Evolutionary conservation across 169 alveolate genomes (phyloP).

Genomic region (Plasmodium coatneyi): DNA sequence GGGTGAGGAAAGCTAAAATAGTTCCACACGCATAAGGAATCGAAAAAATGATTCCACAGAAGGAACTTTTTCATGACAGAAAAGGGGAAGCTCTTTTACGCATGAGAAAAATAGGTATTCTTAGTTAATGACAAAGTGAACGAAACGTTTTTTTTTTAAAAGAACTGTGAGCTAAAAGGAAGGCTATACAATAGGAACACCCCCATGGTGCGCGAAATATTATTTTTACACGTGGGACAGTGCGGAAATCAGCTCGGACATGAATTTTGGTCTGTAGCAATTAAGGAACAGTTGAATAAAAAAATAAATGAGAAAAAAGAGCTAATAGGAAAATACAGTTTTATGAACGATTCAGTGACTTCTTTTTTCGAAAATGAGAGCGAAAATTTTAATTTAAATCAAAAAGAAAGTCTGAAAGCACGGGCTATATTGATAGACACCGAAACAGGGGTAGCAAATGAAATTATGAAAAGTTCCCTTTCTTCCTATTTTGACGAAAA

Average conservation of each 20-base stretch:
- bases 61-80: not conserved
- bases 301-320: slow-evolving; percentile 74
- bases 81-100: not conserved
- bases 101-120: not conserved
- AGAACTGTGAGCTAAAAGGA: not conserved
- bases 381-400: slow-evolving; percentile 80
- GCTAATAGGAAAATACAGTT: slow-evolving; percentile 16
- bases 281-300: slow-evolving; percentile 89
- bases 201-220: slow-evolving; percentile 92
- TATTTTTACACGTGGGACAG: slow-evolving; percentile 93
- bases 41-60: not conserved
- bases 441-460: slow-evolving; percentile 97
- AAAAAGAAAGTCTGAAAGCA: slow-evolving; percentile 86
- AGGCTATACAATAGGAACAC: not conserved
- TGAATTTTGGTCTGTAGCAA: slow-evolving; percentile 93
- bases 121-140: not conserved
- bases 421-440: slow-evolving; percentile 96
- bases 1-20: not conserved
- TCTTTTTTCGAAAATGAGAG: slow-evolving; percentile 83
- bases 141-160: not conserved
- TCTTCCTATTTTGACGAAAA: slow-evolving; percentile 92
- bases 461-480: slow-evolving; percentile 91
- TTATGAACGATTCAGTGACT: slow-evolving; percentile 77
- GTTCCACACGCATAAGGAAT: not conserved
- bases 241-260: slow-evolving; percentile 95